Evolutionary conservation across 2,329 filamentous ascomycete species (phyloP), one percentile per base, ranked within the genome.

Genomic region (Penicillium sp.): DNA sequence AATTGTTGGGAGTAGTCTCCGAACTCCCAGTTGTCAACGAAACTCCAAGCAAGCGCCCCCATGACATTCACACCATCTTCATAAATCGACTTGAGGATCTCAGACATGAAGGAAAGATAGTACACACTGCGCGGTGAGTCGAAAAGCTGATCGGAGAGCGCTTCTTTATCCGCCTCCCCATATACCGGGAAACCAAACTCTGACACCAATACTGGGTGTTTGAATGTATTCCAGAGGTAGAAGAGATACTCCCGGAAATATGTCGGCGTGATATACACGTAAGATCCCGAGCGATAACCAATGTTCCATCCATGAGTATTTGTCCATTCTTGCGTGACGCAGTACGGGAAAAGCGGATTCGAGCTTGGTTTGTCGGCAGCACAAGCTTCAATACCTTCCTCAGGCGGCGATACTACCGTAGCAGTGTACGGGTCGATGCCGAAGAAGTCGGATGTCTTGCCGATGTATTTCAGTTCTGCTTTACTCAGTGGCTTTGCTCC

Each of bases 161-260:
- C 60, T 10, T 67, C 46, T 8, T 2, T 70, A 37, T 75, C 72
- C 0, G 66, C 66, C 57, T 81, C 79, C 8, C 59, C 72, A 41
- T 74, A 79, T 0, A 80, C 73, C 3, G 79, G 77, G 59, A 80
- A 83, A 0, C 81, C 81, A 53, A 82, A 82, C 59, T 84, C 80
- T 6, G 75, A 73, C 33, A 74, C 60, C 3, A 72, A 36, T 4
- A 82, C 65, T 0, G 77, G 77, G 0, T 65, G 61, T 28, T 66
- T 73, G 71, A 77, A 85, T 0, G 77, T 82, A 63, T 82, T 82
- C 72, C 76, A 80, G 2, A 85, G 66, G 58, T 83, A 84, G 55
- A 71, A 76, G 4, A 85, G 72, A 55, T 81, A 83, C 2, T 72
- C 73, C 4, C 65, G 63, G 27, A 68, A 56, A 31, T 66, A 59